phyloP scores from a whole-genome alignment of 1,139 yeast genomes.

The Suhomyces maxii region DNA sequence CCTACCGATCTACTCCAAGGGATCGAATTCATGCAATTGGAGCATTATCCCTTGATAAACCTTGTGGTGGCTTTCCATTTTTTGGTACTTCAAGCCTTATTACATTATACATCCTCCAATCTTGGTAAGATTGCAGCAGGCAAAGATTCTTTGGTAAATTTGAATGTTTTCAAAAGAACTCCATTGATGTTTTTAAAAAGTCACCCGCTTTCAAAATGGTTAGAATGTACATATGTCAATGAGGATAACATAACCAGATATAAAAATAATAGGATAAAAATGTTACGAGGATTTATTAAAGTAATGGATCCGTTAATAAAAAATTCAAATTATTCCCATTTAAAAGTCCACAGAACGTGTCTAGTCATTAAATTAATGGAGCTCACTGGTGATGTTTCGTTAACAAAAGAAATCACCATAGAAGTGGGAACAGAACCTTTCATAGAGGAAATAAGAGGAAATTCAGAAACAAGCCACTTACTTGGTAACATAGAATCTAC shows the following conservation, averaged over 20 bases:
- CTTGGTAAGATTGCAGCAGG: conserved; percentile 15
- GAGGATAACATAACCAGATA: conserved; percentile 13
- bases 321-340: conserved; percentile 1
- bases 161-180: conserved; percentile 13
- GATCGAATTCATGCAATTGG: conserved; percentile 1
- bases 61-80: conserved; percentile 34
- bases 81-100: conserved; percentile 29
- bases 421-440: conserved; percentile 4
- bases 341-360: conserved; percentile 6
- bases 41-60: conserved; percentile 17
- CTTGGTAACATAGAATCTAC: not conserved
- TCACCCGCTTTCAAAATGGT: conserved; percentile 28
- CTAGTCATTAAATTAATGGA: conserved; percentile 11
- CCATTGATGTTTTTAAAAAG: conserved; percentile 23
- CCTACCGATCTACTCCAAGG: conserved; percentile 1
- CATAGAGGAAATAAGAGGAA: conserved; percentile 5
- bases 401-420: not conserved
- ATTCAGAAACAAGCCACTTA: not conserved
- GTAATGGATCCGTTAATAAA: conserved; percentile 14
- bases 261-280: conserved; percentile 21
- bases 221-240: conserved; percentile 13
- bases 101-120: conserved; percentile 27
- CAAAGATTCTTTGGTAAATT: conserved; percentile 12
- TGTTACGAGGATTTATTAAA: conserved; percentile 27
- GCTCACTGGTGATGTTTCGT: conserved; percentile 3